phyloP scores from a whole-genome alignment of 2,329 filamentous ascomycete species.

The Cladosporium sp. region DNA sequence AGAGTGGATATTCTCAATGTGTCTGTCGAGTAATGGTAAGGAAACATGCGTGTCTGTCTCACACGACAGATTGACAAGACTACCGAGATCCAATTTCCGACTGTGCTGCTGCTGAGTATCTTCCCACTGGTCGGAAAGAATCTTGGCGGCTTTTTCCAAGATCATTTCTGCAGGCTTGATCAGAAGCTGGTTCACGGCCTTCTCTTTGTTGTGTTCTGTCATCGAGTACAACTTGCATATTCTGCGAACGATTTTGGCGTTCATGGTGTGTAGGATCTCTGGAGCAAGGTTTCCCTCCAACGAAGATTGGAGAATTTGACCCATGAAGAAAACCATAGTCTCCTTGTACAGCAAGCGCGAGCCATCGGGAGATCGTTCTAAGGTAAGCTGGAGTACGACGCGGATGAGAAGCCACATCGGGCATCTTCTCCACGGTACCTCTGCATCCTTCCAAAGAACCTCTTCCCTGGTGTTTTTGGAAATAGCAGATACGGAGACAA shows the following conservation, averaged over 20 bases:
- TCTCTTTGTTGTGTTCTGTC: background rate
- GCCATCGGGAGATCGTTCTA: conserved; percentile 33
- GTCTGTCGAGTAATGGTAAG: conserved; percentile 15
- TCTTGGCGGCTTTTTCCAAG: background rate
- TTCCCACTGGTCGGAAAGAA: background rate
- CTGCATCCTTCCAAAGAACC: conserved; percentile 18
- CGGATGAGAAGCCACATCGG: conserved; percentile 58
- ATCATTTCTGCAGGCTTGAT: background rate
- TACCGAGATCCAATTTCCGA: background rate
- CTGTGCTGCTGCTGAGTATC: background rate
- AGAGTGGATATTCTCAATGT: conserved; percentile 10
- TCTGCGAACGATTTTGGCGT: background rate
- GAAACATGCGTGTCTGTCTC: conserved; percentile 12
- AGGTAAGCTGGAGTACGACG: conserved; percentile 49
- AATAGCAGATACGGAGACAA: conserved; percentile 34
- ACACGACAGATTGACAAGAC: conserved; percentile 12
- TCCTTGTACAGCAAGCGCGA: conserved; percentile 22
- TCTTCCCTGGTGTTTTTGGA: conserved; percentile 25
- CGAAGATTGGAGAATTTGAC: conserved; percentile 38
- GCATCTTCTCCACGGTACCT: conserved; percentile 55
- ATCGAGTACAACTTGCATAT: background rate
- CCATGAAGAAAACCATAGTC: conserved; percentile 43
- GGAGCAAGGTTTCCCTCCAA: background rate
- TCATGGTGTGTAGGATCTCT: background rate
- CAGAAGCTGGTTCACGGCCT: background rate